Conservation (phyloP, 768 basidiomycete species). For the Lactifluus subvellereus region DNA sequence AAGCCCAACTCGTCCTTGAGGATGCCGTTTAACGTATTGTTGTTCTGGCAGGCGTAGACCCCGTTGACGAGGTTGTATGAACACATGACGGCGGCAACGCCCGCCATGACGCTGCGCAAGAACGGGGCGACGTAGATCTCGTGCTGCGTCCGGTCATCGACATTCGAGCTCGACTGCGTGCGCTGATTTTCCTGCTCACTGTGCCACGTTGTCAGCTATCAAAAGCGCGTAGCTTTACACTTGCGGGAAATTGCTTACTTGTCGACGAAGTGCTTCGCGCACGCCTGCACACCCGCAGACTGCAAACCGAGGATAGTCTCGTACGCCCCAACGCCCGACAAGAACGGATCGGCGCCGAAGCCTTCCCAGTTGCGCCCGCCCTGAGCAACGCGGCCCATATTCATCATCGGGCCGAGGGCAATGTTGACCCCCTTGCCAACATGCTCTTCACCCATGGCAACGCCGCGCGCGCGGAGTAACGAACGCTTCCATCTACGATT, state of each 20-base stretch:
- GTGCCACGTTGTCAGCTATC: background rate
- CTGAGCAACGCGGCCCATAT: conserved; percentile 69
- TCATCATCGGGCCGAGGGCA: conserved; percentile 79
- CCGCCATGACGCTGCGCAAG: conserved; percentile 66
- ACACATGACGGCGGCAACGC: conserved; percentile 71
- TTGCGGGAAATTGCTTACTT: conserved; percentile 43
- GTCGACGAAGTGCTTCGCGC: conserved; percentile 77
- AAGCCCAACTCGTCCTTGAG: conserved; percentile 72
- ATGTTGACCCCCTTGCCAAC: conserved; percentile 79
- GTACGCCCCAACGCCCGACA: conserved; percentile 70
- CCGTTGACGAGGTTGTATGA: conserved; percentile 67
- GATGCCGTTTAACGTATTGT: conserved; percentile 64
- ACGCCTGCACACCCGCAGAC: conserved; percentile 71
- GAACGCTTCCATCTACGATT: conserved; percentile 60
- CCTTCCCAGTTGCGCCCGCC: conserved; percentile 94
- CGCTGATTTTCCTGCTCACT: conserved; percentile 69
- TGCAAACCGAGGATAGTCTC: conserved; percentile 86
- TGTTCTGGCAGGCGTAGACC: conserved; percentile 72
- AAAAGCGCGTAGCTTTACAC: background rate
- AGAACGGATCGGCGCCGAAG: conserved; percentile 87
- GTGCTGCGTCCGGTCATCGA: conserved; percentile 76
- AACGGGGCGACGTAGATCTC: conserved; percentile 71
- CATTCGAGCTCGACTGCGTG: conserved; percentile 51
- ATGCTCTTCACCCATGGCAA: conserved; percentile 79
- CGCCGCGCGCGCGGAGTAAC: conserved; percentile 69